Evolutionary conservation across 2,329 filamentous ascomycete species (phyloP).

Genomic region (Penicillium fuscoglaucum): DNA sequence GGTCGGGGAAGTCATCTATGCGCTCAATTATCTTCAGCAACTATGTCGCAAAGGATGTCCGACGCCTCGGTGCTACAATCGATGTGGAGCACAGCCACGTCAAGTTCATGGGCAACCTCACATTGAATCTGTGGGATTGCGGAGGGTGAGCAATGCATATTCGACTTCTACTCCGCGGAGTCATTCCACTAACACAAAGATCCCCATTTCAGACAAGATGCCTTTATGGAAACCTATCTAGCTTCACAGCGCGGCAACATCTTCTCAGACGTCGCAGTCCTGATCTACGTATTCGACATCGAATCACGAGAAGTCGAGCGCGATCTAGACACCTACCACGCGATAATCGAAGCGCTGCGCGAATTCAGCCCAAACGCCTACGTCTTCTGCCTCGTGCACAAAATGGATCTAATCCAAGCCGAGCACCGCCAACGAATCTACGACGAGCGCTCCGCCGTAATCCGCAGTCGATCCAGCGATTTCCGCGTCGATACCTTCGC

Average conservation of each 20-base stretch:
- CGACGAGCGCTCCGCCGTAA: slow-evolving; percentile 75
- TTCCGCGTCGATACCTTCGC: slow-evolving; percentile 85
- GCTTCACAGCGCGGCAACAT: slow-evolving; percentile 93
- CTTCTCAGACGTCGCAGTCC: slow-evolving; percentile 91
- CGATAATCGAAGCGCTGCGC: slow-evolving; percentile 82
- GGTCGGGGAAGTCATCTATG: slow-evolving; percentile 98
- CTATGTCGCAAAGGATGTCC: slow-evolving; percentile 94
- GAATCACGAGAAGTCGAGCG: slow-evolving; percentile 92
- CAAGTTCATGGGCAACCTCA: slow-evolving; percentile 97
- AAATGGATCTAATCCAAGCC: slow-evolving; percentile 92
- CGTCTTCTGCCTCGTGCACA: slow-evolving; percentile 95
- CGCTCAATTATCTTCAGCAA: slow-evolving; percentile 98
- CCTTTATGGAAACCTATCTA: slow-evolving; percentile 98
- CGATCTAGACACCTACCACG: slow-evolving; percentile 87
- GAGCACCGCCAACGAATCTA: slow-evolving; percentile 78
- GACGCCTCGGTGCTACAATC: slow-evolving; percentile 89
- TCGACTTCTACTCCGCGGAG: not conserved
- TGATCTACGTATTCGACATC: slow-evolving; percentile 99
- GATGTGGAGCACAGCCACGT: slow-evolving; percentile 98
- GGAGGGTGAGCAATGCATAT: slow-evolving; percentile 64
- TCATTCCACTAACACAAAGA: not conserved
- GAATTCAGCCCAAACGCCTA: slow-evolving; percentile 80
- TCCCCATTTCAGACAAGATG: slow-evolving; percentile 69
- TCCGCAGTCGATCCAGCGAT: slow-evolving; percentile 70
- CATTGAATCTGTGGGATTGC: slow-evolving; percentile 97